Evolutionary conservation across 768 basidiomycete species (phyloP).

Genomic region (Roridomyces roridus): DNA sequence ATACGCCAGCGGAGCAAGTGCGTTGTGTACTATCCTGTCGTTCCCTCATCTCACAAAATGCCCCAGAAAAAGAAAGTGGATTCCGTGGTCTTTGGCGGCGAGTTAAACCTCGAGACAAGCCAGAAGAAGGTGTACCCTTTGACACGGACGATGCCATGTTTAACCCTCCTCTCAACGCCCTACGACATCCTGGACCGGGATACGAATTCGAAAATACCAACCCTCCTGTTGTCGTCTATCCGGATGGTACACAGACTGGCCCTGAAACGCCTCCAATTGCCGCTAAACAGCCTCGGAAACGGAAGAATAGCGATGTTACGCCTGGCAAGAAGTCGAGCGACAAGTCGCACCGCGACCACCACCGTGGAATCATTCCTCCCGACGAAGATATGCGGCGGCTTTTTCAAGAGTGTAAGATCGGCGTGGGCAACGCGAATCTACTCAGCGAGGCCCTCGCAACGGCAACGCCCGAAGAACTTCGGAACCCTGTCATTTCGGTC

Average conservation of each 20-base stretch:
- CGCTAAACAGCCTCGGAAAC: slow-evolving; percentile 39
- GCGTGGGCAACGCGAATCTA: slow-evolving; percentile 78
- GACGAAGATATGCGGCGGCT: slow-evolving; percentile 88
- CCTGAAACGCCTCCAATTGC: slow-evolving; percentile 29
- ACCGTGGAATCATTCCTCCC: slow-evolving; percentile 57
- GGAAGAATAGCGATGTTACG: slow-evolving; percentile 33
- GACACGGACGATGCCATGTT: slow-evolving; percentile 84
- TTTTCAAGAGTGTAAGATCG: slow-evolving; percentile 86
- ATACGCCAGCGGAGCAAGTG: slow-evolving; percentile 62
- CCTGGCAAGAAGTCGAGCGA: slow-evolving; percentile 18
- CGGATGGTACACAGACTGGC: slow-evolving; percentile 38
- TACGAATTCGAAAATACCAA: slow-evolving; percentile 20
- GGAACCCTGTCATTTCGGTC: slow-evolving; percentile 72
- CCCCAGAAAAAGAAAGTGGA: slow-evolving; percentile 48
- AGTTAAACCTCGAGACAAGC: slow-evolving; percentile 80
- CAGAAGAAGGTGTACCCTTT: slow-evolving; percentile 84
- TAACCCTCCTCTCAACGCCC: slow-evolving; percentile 46
- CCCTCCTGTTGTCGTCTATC: slow-evolving; percentile 45
- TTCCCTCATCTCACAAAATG: slow-evolving; percentile 3
- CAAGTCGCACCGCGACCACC: slow-evolving; percentile 21
- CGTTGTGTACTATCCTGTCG: slow-evolving; percentile 25
- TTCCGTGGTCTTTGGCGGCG: slow-evolving; percentile 82
- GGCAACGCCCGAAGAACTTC: slow-evolving; percentile 74
- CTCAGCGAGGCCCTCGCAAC: slow-evolving; percentile 74
- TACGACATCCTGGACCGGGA: neutral